phyloP scores from a whole-genome alignment of 129 eudicot species.

The Artemisia argyi region DNA sequence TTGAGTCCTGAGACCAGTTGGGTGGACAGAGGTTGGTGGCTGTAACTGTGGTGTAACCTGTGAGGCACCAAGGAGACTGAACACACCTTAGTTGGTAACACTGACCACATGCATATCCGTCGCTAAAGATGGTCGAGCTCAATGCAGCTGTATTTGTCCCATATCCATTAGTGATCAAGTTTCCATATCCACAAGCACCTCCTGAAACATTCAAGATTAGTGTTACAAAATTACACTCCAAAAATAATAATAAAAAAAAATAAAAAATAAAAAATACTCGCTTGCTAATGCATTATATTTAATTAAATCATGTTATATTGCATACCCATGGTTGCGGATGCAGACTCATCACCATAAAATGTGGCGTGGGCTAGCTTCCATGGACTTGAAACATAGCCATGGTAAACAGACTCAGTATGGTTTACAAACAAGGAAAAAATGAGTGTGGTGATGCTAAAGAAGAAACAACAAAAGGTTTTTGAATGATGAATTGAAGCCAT shows the following conservation, averaged over 20 bases:
- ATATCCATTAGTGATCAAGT: constrained; percentile 61
- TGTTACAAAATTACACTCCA: not conserved
- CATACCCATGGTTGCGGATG: constrained; percentile 77
- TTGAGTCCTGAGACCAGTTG: constrained; percentile 63
- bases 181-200: constrained; percentile 95
- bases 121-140: constrained; percentile 68
- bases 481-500: constrained; percentile 45
- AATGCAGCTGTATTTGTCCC: constrained; percentile 82
- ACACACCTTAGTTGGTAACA: constrained; percentile 73
- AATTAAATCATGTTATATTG: not conserved
- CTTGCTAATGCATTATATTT: not conserved
- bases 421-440: constrained; percentile 18
- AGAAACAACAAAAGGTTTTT: constrained; percentile 19
- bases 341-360: constrained; percentile 82
- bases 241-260: not conserved
- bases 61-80: constrained; percentile 56
- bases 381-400: constrained; percentile 43
- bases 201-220: constrained; percentile 38
- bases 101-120: constrained; percentile 81
- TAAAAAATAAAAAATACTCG: not conserved
- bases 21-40: constrained; percentile 98
- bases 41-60: constrained; percentile 46
- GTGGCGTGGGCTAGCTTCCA: constrained; percentile 76
- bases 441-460: constrained; percentile 31
- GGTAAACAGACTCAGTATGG: constrained; percentile 20